Percentiles rank a stretch among this genome's conserved stretches.
Conservation (phyloP, 495 filamentous ascomycete species). For the Aspergillus bertholletiae region DNA sequence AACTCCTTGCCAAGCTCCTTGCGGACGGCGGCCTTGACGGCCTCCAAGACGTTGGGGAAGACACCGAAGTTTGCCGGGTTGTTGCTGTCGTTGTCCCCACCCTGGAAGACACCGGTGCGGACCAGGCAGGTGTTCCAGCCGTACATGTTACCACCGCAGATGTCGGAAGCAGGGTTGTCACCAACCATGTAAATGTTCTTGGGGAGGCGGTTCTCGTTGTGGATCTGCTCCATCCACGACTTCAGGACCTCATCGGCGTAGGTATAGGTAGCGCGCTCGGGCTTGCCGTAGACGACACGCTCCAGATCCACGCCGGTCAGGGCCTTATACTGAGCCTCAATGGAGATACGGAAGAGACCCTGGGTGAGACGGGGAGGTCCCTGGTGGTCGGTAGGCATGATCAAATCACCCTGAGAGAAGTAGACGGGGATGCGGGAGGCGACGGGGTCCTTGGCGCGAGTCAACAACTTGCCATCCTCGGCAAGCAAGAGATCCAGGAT, state of each 20-base stretch:
- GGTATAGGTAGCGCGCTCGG: slow-evolving; percentile 74
- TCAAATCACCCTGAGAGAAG: slow-evolving; percentile 70
- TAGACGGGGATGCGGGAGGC: slow-evolving; percentile 70
- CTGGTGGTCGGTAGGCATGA: slow-evolving; percentile 76
- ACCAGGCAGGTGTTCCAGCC: slow-evolving; percentile 76
- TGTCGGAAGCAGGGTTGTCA: slow-evolving; percentile 76
- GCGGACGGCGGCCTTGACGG: slow-evolving; percentile 50
- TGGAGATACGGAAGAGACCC: slow-evolving; percentile 70
- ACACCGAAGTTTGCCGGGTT: slow-evolving; percentile 57
- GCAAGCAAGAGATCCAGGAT: slow-evolving; percentile 79
- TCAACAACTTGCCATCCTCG: slow-evolving; percentile 65
- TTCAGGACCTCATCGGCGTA: slow-evolving; percentile 75
- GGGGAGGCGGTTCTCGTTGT: slow-evolving; percentile 66
- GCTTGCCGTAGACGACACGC: slow-evolving; percentile 83
- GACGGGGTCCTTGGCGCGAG: slow-evolving; percentile 63
- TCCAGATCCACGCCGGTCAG: slow-evolving; percentile 71
- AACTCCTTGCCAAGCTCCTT: slow-evolving; percentile 57
- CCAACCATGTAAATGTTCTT: slow-evolving; percentile 80
- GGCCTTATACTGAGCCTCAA: slow-evolving; percentile 77
- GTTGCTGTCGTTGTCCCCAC: slow-evolving; percentile 53
- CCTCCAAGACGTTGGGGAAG: slow-evolving; percentile 53
- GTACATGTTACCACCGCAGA: slow-evolving; percentile 77
- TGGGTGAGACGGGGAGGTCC: slow-evolving; percentile 67
- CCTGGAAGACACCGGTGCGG: slow-evolving; percentile 59
- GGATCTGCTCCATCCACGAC: slow-evolving; percentile 72